Base-by-base conservation (phyloP, 2,329 filamentous ascomycete genomes). In the Alternaria longipes region DNA sequence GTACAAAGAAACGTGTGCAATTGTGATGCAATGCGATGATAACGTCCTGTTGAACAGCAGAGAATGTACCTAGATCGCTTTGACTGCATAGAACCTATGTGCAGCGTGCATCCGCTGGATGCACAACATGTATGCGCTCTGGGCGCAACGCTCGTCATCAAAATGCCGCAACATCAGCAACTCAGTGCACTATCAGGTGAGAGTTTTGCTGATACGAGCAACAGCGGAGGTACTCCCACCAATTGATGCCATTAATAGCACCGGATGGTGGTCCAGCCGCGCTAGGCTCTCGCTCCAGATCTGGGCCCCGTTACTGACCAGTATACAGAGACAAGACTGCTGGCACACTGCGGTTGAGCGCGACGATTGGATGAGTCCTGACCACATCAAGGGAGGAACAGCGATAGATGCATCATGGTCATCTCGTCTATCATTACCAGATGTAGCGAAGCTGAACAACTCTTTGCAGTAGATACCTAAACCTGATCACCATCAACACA, bases 221-320 rank as follows among this genome's bases (percentile, higher is more conserved):
- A 28, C 36, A 53, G 36, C 36, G 40, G 38, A 40, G 36, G 38
- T 53, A 22, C 24, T 53, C 5, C 36, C 24, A 32, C 36, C 36
- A 28, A 53, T 26, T 4, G 14, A 32, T 49, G 24, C 50, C 50
- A 53, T 53, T 42, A 28, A 42, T 53, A 53, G 50, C 24, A 53
- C 26, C 24, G 38, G 34, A 28, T 42, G 50, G 38, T 9, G 50
- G 36, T 41, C 50, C 18, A 53, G 50, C 46, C 46, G 22, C 46
- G 20, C 46, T 49, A 36, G 46, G 30, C 18, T 49, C 20, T 49
- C 4, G 30, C 46, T 49, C 46, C 30, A 49, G 30, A 49, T 49
- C 16, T 22, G 22, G 30, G 30, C 36, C 30, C 36, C 12, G 46
- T 20, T 49, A 49, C 30, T 36, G 30, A 24, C 18, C 18, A 49